Percentiles rank a stretch among this genome's conserved stretches.
phyloP scores from a whole-genome alignment of 1,139 yeast genomes.

The Yamadazyma kanchanaburiensis region DNA sequence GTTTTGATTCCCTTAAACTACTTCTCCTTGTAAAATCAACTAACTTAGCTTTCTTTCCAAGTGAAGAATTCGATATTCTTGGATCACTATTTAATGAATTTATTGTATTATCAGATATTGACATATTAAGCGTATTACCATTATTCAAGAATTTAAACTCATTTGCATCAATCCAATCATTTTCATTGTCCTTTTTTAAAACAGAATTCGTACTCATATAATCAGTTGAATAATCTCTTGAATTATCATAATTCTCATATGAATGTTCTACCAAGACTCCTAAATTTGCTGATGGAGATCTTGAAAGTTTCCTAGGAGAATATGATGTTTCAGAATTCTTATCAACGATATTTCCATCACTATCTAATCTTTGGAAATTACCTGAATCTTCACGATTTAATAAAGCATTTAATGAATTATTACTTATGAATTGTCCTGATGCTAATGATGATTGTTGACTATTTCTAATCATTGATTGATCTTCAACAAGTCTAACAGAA shows the following conservation, averaged over 20 bases:
- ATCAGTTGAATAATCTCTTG: conserved; percentile 18
- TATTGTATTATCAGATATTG: conserved; percentile 11
- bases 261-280: conserved; percentile 27
- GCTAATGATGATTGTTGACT: conserved; percentile 29
- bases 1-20: conserved; percentile 40
- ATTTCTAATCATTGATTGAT: conserved; percentile 40
- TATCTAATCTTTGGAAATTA: conserved; percentile 50
- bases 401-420: conserved; percentile 26
- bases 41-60: conserved; percentile 38
- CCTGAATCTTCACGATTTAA: conserved; percentile 36
- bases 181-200: conserved; percentile 7
- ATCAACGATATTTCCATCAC: conserved; percentile 51
- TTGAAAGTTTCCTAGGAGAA: conserved; percentile 16
- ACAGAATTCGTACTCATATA: conserved; percentile 6
- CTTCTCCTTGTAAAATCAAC: conserved; percentile 53
- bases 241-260: conserved; percentile 18
- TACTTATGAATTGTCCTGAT: conserved; percentile 29
- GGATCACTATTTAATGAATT: conserved; percentile 7
- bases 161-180: conserved; percentile 16
- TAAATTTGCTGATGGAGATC: conserved; percentile 27
- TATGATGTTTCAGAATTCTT: conserved; percentile 4
- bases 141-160: conserved; percentile 13
- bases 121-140: conserved; percentile 11
- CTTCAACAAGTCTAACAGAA: conserved; percentile 74
- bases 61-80: conserved; percentile 16